phyloP scores from a whole-genome alignment of 768 basidiomycete species.

The Hirschioporus abietinus region DNA sequence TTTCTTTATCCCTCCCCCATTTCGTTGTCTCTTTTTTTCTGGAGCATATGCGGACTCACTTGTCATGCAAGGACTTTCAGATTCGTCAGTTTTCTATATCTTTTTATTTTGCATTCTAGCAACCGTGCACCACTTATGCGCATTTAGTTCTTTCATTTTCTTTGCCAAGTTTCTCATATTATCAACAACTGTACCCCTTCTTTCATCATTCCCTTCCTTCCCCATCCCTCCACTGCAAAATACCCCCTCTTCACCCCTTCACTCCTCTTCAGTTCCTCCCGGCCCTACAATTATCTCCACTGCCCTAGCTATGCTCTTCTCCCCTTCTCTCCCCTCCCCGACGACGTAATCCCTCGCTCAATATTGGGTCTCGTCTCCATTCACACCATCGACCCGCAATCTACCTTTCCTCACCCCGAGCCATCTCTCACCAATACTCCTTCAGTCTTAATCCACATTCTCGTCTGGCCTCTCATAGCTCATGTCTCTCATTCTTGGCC shows the following conservation, averaged over 20 bases:
- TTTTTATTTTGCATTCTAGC: not conserved
- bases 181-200: conserved; percentile 3
- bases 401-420: too few species aligned
- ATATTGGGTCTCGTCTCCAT: too few species aligned
- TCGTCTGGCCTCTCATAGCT: too few species aligned
- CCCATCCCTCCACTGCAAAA: not conserved
- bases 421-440: too few species aligned
- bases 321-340: conserved; percentile 27
- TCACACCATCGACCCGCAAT: too few species aligned
- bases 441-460: too few species aligned
- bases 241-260: conserved; percentile 9
- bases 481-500: too few species aligned
- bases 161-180: not conserved
- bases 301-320: conserved; percentile 38
- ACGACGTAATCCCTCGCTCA: too few species aligned
- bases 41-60: not conserved
- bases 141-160: not conserved
- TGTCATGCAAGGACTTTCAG: not conserved
- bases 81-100: not conserved
- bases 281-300: conserved; percentile 49
- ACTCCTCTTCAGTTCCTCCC: conserved; percentile 13
- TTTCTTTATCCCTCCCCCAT: not conserved
- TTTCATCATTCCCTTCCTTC: conserved; percentile 6
- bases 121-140: not conserved
- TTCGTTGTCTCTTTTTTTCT: not conserved